Conservation (phyloP, 257 asterid species). For the Dorcoceras hygrometricum region DNA sequence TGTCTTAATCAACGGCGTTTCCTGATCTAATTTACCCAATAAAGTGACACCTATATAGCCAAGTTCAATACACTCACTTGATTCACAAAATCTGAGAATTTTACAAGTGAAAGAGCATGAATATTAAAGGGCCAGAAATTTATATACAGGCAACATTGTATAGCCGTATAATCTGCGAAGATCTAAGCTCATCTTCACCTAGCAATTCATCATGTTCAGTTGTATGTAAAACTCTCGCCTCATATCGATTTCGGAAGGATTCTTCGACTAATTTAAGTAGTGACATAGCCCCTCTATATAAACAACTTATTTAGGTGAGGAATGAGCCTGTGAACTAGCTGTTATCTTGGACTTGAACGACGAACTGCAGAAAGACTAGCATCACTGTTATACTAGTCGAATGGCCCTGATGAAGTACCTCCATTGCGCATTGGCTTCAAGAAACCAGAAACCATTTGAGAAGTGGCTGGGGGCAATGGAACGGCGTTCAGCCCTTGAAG, state of each 20-base stretch:
- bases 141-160: neutral
- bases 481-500: slow-evolving; percentile 79
- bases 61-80: neutral
- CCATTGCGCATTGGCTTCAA: slow-evolving; percentile 57
- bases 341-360: slow-evolving; percentile 94
- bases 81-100: neutral
- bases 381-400: slow-evolving; percentile 68
- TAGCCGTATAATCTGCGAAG: too few species aligned
- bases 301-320: neutral
- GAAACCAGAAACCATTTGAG: slow-evolving; percentile 57
- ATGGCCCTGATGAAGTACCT: slow-evolving; percentile 84
- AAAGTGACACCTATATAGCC: neutral
- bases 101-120: too few species aligned
- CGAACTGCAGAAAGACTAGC: slow-evolving; percentile 73
- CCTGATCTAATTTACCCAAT: neutral
- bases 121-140: neutral
- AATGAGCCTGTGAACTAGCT: slow-evolving; percentile 11
- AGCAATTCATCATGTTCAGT: too few species aligned
- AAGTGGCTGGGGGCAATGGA: slow-evolving; percentile 64
- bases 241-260: too few species aligned
- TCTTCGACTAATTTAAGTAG: too few species aligned
- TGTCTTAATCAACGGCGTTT: neutral
- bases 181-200: too few species aligned
- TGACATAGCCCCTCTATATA: too few species aligned
- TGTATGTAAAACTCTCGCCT: too few species aligned